phyloP scores from a whole-genome alignment of 1,284 basidiomycete species.

The Moesziomyces parantarcticus region DNA sequence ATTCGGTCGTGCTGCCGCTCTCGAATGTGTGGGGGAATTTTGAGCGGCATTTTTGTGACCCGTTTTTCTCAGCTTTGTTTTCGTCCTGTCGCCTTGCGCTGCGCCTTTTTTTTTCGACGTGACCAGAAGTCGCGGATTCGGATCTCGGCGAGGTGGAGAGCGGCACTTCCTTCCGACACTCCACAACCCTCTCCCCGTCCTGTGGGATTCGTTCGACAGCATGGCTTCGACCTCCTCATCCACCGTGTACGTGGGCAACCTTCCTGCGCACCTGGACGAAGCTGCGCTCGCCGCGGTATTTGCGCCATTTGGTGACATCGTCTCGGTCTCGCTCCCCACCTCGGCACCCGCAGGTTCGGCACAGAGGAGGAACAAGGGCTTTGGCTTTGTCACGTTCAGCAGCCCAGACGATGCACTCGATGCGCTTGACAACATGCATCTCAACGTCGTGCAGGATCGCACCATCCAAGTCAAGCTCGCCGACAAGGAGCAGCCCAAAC shows the following conservation, averaged over 20 bases:
- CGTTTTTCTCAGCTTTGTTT: too few species aligned
- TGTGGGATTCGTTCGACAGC: not conserved
- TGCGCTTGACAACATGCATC: conserved; percentile 54
- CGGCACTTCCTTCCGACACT: not conserved
- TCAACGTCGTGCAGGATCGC: conserved; percentile 29
- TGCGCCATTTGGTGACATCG: conserved; percentile 43
- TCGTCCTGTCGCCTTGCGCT: too few species aligned
- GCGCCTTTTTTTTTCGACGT: too few species aligned
- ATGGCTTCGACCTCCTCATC: conserved; percentile 5
- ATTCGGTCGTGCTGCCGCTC: not conserved
- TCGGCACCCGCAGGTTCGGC: conserved; percentile 3
- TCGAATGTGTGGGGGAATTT: not conserved
- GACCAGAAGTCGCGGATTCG: too few species aligned
- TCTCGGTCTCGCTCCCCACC: conserved; percentile 41
- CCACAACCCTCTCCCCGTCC: not conserved
- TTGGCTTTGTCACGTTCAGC: conserved; percentile 48
- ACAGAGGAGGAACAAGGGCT: conserved; percentile 29
- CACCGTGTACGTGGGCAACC: conserved; percentile 38
- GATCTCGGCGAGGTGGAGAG: too few species aligned
- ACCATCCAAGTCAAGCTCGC: conserved; percentile 44
- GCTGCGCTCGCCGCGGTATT: conserved; percentile 24
- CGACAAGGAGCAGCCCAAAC: conserved; percentile 1
- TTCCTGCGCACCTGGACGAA: conserved; percentile 27
- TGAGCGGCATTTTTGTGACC: too few species aligned
- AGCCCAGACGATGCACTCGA: conserved; percentile 30